phyloP scores from a whole-genome alignment of 768 basidiomycete genomes.

The Sporobolomyces roseus region DNA sequence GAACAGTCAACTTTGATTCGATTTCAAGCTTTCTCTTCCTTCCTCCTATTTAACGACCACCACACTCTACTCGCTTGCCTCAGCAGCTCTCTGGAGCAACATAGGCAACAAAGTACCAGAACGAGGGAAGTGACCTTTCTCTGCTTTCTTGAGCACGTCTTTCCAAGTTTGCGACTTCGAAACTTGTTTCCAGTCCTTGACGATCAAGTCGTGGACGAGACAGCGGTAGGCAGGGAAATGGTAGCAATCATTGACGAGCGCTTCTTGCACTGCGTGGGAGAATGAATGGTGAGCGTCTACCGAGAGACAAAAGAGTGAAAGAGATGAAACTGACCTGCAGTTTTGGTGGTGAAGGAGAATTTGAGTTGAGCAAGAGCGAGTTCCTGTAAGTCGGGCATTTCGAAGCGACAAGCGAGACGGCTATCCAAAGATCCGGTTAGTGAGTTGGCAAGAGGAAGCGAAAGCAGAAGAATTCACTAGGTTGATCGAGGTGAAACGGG shows the following conservation, averaged over 20 bases:
- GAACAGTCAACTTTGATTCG: neutral
- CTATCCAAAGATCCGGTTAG: neutral
- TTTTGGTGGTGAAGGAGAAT: neutral
- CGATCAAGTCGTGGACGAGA: neutral
- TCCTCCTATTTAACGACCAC: no score
- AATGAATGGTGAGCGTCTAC: neutral
- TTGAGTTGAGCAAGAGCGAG: neutral
- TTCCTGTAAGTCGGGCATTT: neutral
- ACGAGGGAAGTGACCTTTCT: neutral
- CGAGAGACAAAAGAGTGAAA: neutral
- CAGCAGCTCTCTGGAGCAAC: neutral
- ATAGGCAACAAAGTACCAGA: neutral
- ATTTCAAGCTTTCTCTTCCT: no score
- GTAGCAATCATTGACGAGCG: neutral
- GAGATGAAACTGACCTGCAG: neutral
- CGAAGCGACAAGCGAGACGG: slow-evolving; percentile 5
- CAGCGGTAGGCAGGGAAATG: neutral
- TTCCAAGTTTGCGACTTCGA: neutral
- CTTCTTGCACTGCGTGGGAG: neutral
- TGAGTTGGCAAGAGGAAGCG: neutral
- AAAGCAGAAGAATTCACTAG: neutral
- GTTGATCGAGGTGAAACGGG: slow-evolving; percentile 3
- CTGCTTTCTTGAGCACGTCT: neutral
- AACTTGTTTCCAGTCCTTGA: neutral
- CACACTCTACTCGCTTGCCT: no score